Conservation (phyloP, 1,284 basidiomycete genomes). For the Gomphus bonarii region DNA sequence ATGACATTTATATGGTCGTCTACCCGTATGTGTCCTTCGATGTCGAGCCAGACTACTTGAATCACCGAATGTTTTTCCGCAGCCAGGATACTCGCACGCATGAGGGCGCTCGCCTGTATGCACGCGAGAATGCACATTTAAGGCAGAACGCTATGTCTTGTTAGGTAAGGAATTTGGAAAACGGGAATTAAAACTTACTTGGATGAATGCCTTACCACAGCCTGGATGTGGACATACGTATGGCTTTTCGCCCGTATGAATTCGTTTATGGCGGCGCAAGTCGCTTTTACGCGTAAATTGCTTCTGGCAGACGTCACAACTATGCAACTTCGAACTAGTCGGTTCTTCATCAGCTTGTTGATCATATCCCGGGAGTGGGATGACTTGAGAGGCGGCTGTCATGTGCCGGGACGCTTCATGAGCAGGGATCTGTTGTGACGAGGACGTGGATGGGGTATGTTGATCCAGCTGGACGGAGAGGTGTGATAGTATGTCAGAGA, state of each 20-base stretch:
- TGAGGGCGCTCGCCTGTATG: slow-evolving; percentile 89
- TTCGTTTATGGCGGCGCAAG: slow-evolving; percentile 69
- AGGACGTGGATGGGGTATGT: slow-evolving; percentile 5
- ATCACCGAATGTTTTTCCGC: slow-evolving; percentile 77
- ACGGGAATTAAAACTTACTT: slow-evolving; percentile 35
- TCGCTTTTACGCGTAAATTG: slow-evolving; percentile 69
- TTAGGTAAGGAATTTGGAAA: slow-evolving; percentile 14
- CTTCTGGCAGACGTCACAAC: slow-evolving; percentile 62
- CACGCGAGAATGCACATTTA: slow-evolving; percentile 78
- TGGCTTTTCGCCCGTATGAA: slow-evolving; percentile 84
- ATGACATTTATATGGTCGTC: slow-evolving; percentile 73
- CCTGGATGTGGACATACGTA: slow-evolving; percentile 59
- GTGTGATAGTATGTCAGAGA: slow-evolving; percentile 65
- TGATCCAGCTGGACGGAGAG: slow-evolving; percentile 58
- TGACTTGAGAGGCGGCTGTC: slow-evolving; percentile 17
- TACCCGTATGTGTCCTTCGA: slow-evolving; percentile 77
- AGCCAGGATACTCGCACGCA: slow-evolving; percentile 76
- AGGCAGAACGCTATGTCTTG: slow-evolving; percentile 56
- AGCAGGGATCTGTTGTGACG: slow-evolving; percentile 18
- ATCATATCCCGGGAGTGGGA: slow-evolving; percentile 12
- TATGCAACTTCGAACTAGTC: slow-evolving; percentile 19
- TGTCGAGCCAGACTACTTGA: slow-evolving; percentile 83
- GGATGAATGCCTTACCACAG: slow-evolving; percentile 80
- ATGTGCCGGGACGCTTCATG: slow-evolving; percentile 34
- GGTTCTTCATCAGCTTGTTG: slow-evolving; percentile 6